Evolutionary conservation across 306 rosid genomes (phyloP).

Genomic region (Sicyos edulis): DNA sequence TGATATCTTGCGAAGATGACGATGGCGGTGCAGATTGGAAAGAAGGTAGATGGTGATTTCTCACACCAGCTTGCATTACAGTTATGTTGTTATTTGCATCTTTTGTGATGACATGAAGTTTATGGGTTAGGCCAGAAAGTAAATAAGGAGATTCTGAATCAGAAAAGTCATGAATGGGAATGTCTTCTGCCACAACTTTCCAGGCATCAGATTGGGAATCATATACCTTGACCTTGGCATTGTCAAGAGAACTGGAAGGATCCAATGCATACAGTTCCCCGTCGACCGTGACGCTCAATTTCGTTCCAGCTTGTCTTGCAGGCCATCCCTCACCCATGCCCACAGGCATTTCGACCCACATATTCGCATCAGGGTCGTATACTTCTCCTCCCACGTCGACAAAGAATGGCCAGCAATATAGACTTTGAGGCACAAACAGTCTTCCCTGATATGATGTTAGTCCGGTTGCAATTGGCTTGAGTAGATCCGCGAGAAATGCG

Average conservation of each 20-base stretch:
- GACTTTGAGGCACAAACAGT: constrained; percentile 80
- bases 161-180: constrained; percentile 66
- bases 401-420: constrained; percentile 87
- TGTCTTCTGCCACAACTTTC: constrained; percentile 76
- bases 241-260: constrained; percentile 68
- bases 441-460: constrained; percentile 79
- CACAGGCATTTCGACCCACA: constrained; percentile 82
- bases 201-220: constrained; percentile 74
- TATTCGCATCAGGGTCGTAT: constrained; percentile 73
- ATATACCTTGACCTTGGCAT: constrained; percentile 80
- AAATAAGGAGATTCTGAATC: constrained; percentile 87
- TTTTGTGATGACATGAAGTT: constrained; percentile 87
- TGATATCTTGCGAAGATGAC: constrained; percentile 30
- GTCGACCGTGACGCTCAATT: constrained; percentile 73
- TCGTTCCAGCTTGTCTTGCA: constrained; percentile 81
- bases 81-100: constrained; percentile 57
- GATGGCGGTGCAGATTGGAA: constrained; percentile 29
- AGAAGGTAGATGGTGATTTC: constrained; percentile 14
- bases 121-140: constrained; percentile 81
- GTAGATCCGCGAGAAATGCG: constrained; percentile 74
- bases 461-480: constrained; percentile 89
- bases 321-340: constrained; percentile 99
- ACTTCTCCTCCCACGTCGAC: constrained; percentile 95
- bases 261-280: constrained; percentile 86
- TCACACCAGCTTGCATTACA: constrained; percentile 52